Base-by-base conservation (phyloP, 2,329 filamentous ascomycete species). In the Aureobasidium sp. region DNA sequence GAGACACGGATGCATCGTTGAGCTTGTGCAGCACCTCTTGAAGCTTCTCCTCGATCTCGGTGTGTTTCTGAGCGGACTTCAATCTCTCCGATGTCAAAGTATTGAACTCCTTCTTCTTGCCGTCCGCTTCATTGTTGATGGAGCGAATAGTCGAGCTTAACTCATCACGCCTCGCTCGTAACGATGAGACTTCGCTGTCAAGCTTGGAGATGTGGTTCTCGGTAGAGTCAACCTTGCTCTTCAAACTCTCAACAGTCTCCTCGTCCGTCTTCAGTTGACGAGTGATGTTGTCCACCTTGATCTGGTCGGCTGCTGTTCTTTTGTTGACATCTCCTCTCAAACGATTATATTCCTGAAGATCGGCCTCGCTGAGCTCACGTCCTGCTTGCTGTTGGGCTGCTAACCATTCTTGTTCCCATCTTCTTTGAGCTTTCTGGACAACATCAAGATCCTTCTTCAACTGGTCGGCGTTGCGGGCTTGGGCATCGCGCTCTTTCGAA, bases 221-320 rank as follows among this genome's bases (percentile, higher is more conserved):
- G 17, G 87, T 85, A 61, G 82, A 86, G 66, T 96, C 91, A 36
- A 97, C 87, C 72, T 91, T 96, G 70, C 90, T 89, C 74, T 89
- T 92, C 65, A 97, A 80, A 66, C 89, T 96, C 70, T 90, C 93
- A 64, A 93, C 89, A 0, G 91, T 94, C 64, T 95, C 91, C 65
- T 93, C 88, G 70, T 97, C 92, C 0, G 91, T 94, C 75, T 93
- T 96, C 64, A 91, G 82, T 71, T 97, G 91, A 26, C 92, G 90
- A 62, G 86, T 84, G n/a, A 97, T 83, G 66, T 91, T 90, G 74
- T 95, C 90, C 42, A 96, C 82, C 67, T 90, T 90, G 66, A 87
- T 84, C 71, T 94, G 90, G 68, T 96, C 90, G 9, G 84, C 82
- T 8, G 91, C 89, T 32, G 90, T 89, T 66, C 87, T 89, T 67